Evolutionary conservation across 306 rosid species (phyloP).

Genomic region (Fagus sylvatica): DNA sequence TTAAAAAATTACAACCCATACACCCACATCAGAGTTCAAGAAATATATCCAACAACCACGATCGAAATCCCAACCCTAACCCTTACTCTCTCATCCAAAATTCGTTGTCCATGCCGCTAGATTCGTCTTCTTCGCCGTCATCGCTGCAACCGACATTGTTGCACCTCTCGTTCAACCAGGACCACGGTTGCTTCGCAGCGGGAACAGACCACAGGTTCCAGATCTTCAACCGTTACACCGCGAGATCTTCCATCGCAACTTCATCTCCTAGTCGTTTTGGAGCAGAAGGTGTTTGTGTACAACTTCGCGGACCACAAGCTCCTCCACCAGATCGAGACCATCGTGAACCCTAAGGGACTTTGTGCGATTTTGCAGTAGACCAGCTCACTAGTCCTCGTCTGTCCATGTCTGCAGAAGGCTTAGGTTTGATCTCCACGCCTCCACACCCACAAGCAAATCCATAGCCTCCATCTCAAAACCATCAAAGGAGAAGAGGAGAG

Average conservation of each 20-base stretch:
- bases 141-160: conserved; percentile 43
- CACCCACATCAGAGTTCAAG: too few relatives aligned
- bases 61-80: conserved; percentile 9
- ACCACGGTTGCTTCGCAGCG: conserved; percentile 78
- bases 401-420: conserved; percentile 74
- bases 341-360: conserved; percentile 80
- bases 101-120: conserved; percentile 9
- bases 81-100: background rate
- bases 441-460: too few relatives aligned
- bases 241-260: conserved; percentile 73
- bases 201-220: conserved; percentile 79
- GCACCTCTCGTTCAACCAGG: conserved; percentile 72
- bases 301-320: conserved; percentile 67
- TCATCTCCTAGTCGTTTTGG: conserved; percentile 53
- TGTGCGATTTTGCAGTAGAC: conserved; percentile 71
- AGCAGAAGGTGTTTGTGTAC: conserved; percentile 71
- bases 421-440: too few relatives aligned
- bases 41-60: too few relatives aligned
- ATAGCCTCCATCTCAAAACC: too few relatives aligned
- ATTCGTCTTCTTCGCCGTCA: background rate
- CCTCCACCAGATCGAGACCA: conserved; percentile 75
- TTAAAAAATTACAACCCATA: too few relatives aligned
- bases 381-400: conserved; percentile 63
- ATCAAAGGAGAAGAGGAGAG: too few relatives aligned
- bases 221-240: conserved; percentile 82